Percentiles rank a stretch among this genome's conserved stretches.
Evolutionary conservation across 768 basidiomycete species (phyloP).

Genomic region (Boletus rubescentipes): DNA sequence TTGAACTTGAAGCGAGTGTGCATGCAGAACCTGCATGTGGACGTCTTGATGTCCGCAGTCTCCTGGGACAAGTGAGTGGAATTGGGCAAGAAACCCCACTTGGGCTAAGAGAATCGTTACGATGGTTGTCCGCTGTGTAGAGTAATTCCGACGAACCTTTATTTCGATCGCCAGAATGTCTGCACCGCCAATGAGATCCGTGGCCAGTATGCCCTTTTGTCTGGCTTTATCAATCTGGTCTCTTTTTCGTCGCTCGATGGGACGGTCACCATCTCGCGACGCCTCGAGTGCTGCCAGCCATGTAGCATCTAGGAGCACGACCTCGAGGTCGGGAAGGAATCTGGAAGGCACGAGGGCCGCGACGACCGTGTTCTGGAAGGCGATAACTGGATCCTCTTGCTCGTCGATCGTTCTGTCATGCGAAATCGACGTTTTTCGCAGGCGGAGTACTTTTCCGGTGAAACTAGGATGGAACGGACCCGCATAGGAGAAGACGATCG

Average conservation of each 20-base stretch:
- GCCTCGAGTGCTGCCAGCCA: slow-evolving; percentile 64
- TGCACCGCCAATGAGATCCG: slow-evolving; percentile 69
- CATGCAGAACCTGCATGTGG: slow-evolving; percentile 90
- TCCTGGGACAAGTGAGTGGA: slow-evolving; percentile 55
- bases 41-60: slow-evolving; percentile 59
- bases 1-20: slow-evolving; percentile 58
- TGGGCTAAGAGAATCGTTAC: slow-evolving; percentile 59
- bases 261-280: slow-evolving; percentile 50
- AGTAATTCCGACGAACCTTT: slow-evolving; percentile 56
- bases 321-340: slow-evolving; percentile 57
- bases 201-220: slow-evolving; percentile 67
- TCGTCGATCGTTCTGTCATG: slow-evolving; percentile 28
- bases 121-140: neutral
- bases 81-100: slow-evolving; percentile 92
- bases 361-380: slow-evolving; percentile 67
- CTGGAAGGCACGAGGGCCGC: slow-evolving; percentile 58
- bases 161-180: slow-evolving; percentile 77
- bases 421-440: slow-evolving; percentile 55
- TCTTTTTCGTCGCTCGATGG: slow-evolving; percentile 49
- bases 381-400: slow-evolving; percentile 42
- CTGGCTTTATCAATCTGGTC: slow-evolving; percentile 59
- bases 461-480: slow-evolving; percentile 55
- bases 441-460: slow-evolving; percentile 67
- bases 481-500: slow-evolving; percentile 81
- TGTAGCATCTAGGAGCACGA: slow-evolving; percentile 40